Base-by-base conservation (phyloP, 345 rosid species). In the Chamaenerion angustifolium region DNA sequence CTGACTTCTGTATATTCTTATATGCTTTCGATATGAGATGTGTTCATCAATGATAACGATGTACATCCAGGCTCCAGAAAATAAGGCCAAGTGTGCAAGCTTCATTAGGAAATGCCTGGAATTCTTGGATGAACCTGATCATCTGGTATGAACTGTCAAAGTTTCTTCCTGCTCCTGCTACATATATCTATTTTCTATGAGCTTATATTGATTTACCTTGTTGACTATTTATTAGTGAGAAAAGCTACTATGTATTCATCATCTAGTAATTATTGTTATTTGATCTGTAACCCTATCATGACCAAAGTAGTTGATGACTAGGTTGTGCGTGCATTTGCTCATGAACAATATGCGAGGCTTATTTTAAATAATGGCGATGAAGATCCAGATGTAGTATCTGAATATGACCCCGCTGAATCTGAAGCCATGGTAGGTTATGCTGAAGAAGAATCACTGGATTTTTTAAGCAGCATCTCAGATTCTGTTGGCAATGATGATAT, bases 271-370 rank as follows among this genome's bases (percentile, higher is more conserved):
- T 31, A 5, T 8, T 31, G 10, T 7, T 31, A 31, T 31, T 31
- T 31, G 8, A 31, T 31, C 5, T 31, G 37, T 31, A 31, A 31
- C 69, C 45, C 49, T 55, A 43, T 56, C 66, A 42, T 57, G 42
- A 11, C 31, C 27, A 52, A 45, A 40, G 57, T 52, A 58, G 21
- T 19, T 65, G 51, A 31, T 61, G 51, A 63, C 60, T 68, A 90
- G 95, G 92, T 86, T 59, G 84, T 90, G 31, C 94, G 98, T 42
- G 94, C 98, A 48, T 73, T 62, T 60, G 98, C 98, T 57, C 98
- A 90, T 52, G 98, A 90, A 56, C 94, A 90, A 60, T 90, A 79
- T 64, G 98, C 98, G 45, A 71, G 98, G 68, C 92, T 90, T 42
- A 83, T 90, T 61, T 69, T 90, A 62, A 76, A 68, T 66, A 64